Evolutionary conservation across 331 rosid species (phyloP).

Genomic region (Prunus yedoensis): DNA sequence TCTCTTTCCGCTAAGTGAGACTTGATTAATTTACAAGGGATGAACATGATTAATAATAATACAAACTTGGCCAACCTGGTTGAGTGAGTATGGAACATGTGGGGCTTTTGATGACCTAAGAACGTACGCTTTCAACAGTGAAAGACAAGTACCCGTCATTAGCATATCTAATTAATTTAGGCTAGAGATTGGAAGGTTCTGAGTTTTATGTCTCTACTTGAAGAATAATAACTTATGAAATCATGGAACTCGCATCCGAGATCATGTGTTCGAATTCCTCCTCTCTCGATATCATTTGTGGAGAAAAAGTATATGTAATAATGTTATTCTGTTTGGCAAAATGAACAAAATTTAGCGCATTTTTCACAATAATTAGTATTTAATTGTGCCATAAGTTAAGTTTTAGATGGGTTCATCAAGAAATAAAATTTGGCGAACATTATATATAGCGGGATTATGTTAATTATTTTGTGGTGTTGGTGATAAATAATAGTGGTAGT

Average conservation of each 20-base stretch:
- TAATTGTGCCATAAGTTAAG: not conserved
- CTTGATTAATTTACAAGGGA: conserved; percentile 15
- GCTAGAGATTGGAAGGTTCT: no score
- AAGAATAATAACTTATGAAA: no score
- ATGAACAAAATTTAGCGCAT: not conserved
- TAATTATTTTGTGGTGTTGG: not conserved
- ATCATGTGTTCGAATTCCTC: no score
- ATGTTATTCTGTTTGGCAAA: not conserved
- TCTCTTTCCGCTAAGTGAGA: conserved; percentile 19
- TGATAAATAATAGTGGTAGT: not conserved
- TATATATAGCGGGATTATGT: not conserved
- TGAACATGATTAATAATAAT: not conserved
- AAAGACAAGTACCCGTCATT: not conserved
- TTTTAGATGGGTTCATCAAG: not conserved
- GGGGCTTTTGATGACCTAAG: not conserved
- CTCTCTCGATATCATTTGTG: no score
- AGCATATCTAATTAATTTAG: no score
- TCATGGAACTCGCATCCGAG: no score
- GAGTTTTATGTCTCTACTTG: no score
- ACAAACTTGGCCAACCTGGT: not conserved
- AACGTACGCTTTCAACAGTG: not conserved
- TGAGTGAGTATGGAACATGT: not conserved
- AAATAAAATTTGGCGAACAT: not conserved
- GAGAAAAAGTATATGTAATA: no score
- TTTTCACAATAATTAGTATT: conserved; percentile 4